A percentile compares a stretch with the other conserved stretches of the same genome.
Evolutionary conservation across 306 rosid genomes (phyloP).

Genomic region (Trifolium pratense): DNA sequence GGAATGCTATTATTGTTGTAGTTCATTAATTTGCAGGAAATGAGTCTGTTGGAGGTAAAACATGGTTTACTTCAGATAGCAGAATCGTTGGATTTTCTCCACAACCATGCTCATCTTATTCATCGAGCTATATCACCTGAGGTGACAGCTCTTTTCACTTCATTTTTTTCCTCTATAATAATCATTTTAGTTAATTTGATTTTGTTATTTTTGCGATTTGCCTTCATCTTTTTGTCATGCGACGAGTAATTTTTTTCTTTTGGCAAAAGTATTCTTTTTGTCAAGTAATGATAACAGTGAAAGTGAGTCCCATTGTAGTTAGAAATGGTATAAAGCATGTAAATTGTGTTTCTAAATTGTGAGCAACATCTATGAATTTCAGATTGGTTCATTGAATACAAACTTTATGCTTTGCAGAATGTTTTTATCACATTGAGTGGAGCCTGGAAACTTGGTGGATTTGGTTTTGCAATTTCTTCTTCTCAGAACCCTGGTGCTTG

Average conservation of each 20-base stretch:
- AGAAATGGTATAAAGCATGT: too few species aligned
- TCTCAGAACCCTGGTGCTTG: constrained; percentile 62
- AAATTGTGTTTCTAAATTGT: constrained; percentile 13
- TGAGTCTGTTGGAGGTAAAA: constrained; percentile 93
- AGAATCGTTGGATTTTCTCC: constrained; percentile 92
- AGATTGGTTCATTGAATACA: constrained; percentile 26
- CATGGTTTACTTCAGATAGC: constrained; percentile 97
- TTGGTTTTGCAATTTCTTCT: constrained; percentile 83
- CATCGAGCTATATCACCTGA: constrained; percentile 95
- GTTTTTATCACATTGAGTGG: constrained; percentile 92
- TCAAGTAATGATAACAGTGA: too few species aligned
- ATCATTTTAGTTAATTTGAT: constrained; percentile 17
- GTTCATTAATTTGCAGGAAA: constrained; percentile 61
- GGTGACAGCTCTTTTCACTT: constrained; percentile 52
- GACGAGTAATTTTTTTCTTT: not conserved
- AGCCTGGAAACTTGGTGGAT: constrained; percentile 99
- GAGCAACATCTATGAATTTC: constrained; percentile 30
- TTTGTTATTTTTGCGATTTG: not conserved
- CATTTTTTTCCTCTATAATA: not conserved
- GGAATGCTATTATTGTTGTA: not conserved
- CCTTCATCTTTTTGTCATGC: not conserved
- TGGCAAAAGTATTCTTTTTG: too few species aligned
- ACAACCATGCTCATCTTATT: constrained; percentile 85
- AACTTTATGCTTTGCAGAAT: constrained; percentile 64
- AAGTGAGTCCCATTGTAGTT: too few species aligned